A percentile compares a stretch with the other conserved stretches of the same genome.
phyloP scores from a whole-genome alignment of 2,329 filamentous ascomycete genomes.

The Emmonsia crescens region DNA sequence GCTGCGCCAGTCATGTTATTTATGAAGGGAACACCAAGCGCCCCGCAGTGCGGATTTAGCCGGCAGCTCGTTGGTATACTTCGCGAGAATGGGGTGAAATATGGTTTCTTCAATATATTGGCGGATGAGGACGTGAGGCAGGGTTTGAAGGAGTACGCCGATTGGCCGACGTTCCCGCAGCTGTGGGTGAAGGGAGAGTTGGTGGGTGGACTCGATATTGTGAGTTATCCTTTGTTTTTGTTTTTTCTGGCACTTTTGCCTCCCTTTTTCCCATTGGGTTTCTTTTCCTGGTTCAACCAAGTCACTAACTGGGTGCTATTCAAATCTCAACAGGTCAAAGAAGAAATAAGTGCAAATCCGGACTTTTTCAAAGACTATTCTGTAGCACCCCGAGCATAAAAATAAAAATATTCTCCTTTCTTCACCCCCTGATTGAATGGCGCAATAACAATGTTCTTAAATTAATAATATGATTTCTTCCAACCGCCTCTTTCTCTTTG shows the following conservation, averaged over 20 bases:
- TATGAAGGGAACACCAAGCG: constrained; percentile 90
- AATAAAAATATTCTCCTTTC: constrained; percentile 7
- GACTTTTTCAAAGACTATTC: constrained; percentile 70
- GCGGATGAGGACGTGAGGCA: constrained; percentile 96
- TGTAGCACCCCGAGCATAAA: constrained; percentile 29
- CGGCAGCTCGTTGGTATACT: constrained; percentile 77
- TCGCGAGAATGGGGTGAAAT: constrained; percentile 82
- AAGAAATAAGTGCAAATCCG: constrained; percentile 74
- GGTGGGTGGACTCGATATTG: constrained; percentile 89
- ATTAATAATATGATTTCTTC: not conserved
- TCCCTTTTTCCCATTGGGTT: not conserved
- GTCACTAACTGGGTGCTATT: not conserved
- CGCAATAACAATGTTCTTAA: not conserved
- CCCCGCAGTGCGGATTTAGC: constrained; percentile 86
- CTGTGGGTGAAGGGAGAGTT: constrained; percentile 85
- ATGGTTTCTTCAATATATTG: constrained; percentile 98
- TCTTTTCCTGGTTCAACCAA: not conserved
- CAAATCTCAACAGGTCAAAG: constrained; percentile 60
- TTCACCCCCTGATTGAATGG: not conserved
- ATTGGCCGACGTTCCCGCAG: constrained; percentile 97
- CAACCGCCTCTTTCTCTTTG: not conserved
- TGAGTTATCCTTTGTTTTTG: constrained; percentile 43
- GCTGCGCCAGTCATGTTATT: constrained; percentile 97
- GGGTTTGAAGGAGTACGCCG: constrained; percentile 92
- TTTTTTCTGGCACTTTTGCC: constrained; percentile 2